These are phyloP conservation scores for Lipomyces orientalis DNA, from an alignment of 805 yeast genomes.

Conservation along the genomic window DNA sequence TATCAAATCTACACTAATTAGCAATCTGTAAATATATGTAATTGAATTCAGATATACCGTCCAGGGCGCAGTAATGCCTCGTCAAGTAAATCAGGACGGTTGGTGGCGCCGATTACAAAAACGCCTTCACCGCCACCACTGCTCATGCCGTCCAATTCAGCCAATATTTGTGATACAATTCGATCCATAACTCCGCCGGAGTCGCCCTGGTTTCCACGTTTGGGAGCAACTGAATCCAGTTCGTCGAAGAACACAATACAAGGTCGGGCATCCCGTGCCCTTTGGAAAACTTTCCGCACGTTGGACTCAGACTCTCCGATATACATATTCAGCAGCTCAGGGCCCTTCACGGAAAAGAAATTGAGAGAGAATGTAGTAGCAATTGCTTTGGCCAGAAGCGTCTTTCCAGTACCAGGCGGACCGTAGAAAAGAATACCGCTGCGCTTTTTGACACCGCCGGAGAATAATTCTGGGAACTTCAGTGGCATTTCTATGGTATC, in stretches of 20 bases:
- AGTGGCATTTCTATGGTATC: slow-evolving; percentile 97
- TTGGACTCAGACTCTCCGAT: slow-evolving; percentile 99
- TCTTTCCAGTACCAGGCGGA: slow-evolving; percentile 99
- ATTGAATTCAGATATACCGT: slow-evolving; percentile 12
- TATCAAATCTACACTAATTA: slow-evolving; percentile 89
- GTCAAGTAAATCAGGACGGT: slow-evolving; percentile 92
- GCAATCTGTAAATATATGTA: not conserved
- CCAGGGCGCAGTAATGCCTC: slow-evolving; percentile 79
- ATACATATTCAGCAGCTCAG: slow-evolving; percentile 95
- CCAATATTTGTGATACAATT: slow-evolving; percentile 91
- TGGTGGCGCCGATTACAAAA: slow-evolving; percentile 98
- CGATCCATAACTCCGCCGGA: slow-evolving; percentile 99
- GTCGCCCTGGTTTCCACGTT: slow-evolving; percentile 98
- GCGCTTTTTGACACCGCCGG: slow-evolving; percentile 88
- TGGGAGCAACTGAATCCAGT: slow-evolving; percentile 96
- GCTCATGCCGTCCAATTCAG: slow-evolving; percentile 97
- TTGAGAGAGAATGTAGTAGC: slow-evolving; percentile 94
- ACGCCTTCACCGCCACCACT: slow-evolving; percentile 80
- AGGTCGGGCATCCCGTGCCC: slow-evolving; percentile 94
- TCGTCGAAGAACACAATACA: slow-evolving; percentile 98
- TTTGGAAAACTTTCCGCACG: slow-evolving; percentile 90
- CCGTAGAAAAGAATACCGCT: slow-evolving; percentile 97
- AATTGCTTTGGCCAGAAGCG: slow-evolving; percentile 93
- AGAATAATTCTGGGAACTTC: slow-evolving; percentile 87
- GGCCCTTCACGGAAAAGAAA: slow-evolving; percentile 96